A percentile compares a stretch with the other conserved stretches of the same genome.
phyloP scores from a whole-genome alignment of 208 protist species.

The Porcisia hertigi region DNA sequence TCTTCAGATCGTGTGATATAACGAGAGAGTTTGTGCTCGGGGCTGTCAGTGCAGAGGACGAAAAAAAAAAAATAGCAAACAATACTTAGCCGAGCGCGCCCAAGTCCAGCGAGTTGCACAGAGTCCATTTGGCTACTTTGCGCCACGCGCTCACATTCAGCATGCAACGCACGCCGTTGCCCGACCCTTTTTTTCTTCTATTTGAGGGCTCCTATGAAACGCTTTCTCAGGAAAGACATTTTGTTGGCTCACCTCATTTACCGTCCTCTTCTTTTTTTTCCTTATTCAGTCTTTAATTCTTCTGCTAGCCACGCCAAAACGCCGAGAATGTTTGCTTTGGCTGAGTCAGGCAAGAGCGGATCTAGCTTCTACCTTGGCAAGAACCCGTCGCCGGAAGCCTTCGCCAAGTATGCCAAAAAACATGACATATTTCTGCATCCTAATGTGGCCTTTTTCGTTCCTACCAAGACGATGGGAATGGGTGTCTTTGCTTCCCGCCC shows the following conservation, averaged over 20 bases:
- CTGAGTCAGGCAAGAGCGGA: neutral
- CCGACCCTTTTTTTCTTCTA: no score
- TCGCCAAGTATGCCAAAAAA: slow-evolving; percentile 76
- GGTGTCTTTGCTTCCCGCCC: slow-evolving; percentile 71
- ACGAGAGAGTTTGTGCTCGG: neutral
- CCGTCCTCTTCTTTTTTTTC: neutral
- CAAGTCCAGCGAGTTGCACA: neutral
- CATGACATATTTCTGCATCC: slow-evolving; percentile 81
- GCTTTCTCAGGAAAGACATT: neutral
- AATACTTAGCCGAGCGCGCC: neutral
- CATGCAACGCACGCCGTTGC: neutral
- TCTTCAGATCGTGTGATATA: no score
- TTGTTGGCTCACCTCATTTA: neutral
- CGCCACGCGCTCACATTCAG: neutral
- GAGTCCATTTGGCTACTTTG: neutral
- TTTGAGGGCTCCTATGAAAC: no score
- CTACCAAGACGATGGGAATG: slow-evolving; percentile 83
- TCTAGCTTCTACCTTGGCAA: slow-evolving; percentile 42
- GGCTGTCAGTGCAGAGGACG: neutral
- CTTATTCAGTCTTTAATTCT: neutral
- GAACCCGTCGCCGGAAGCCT: slow-evolving; percentile 55
- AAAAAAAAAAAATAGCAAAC: neutral
- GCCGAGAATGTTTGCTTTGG: neutral
- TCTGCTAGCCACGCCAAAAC: slow-evolving; percentile 1
- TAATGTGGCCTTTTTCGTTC: slow-evolving; percentile 83